phyloP scores from a whole-genome alignment of 345 rosid species.

The Mangifera indica region DNA sequence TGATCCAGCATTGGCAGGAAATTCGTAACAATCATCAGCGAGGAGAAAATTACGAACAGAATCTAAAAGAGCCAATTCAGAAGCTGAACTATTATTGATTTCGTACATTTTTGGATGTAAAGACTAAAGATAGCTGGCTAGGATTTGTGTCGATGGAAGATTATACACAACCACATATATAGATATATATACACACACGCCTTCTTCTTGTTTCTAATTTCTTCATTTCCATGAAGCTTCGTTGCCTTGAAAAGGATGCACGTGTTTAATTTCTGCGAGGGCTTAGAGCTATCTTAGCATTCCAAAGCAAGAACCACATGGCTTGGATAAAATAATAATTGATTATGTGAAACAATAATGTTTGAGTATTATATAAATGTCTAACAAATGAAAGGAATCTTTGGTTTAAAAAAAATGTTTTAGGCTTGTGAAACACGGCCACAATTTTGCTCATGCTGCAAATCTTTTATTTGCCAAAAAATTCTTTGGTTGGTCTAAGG shows the following conservation, averaged over 20 bases:
- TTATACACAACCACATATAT: too few species aligned
- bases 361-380: too few species aligned
- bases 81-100: neutral
- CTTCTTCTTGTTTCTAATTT: neutral
- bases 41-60: slow-evolving; percentile 31
- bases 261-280: neutral
- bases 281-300: too few species aligned
- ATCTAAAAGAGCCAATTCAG: slow-evolving; percentile 28
- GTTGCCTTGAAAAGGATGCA: neutral
- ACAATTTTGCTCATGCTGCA: neutral
- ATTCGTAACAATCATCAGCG: slow-evolving; percentile 15
- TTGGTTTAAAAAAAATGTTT: neutral
- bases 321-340: too few species aligned
- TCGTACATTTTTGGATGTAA: slow-evolving; percentile 11
- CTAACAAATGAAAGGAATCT: neutral
- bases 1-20: neutral
- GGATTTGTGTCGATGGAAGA: neutral
- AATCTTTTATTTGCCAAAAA: too few species aligned
- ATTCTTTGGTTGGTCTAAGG: too few species aligned
- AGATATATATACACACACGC: too few species aligned
- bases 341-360: too few species aligned
- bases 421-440: neutral
- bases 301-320: too few species aligned
- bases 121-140: neutral
- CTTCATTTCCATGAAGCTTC: neutral